phyloP scores from a whole-genome alignment of 2,329 filamentous ascomycete species.

The Colletotrichum cereale region DNA sequence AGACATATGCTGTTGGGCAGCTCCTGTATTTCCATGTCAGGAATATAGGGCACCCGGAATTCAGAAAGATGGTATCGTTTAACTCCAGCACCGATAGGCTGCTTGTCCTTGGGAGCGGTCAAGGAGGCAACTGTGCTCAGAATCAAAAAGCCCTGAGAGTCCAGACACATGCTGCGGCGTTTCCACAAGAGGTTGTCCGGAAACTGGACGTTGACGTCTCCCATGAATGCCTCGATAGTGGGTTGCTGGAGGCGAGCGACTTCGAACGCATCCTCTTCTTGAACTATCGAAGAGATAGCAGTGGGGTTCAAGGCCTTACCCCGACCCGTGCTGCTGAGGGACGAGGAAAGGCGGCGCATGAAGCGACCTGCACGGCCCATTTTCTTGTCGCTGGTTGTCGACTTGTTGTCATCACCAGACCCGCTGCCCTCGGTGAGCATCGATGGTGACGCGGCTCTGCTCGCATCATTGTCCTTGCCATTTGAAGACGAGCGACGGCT shows the following conservation, averaged over 20 bases:
- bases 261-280: slow-evolving; percentile 60
- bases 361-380: slow-evolving; percentile 67
- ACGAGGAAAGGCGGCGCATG: slow-evolving; percentile 70
- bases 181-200: slow-evolving; percentile 98
- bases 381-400: slow-evolving; percentile 57
- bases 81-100: slow-evolving; percentile 61
- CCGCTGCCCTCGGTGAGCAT: slow-evolving; percentile 58
- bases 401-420: slow-evolving; percentile 62
- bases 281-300: slow-evolving; percentile 62
- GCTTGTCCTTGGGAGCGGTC: slow-evolving; percentile 65
- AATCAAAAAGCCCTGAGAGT: slow-evolving; percentile 85
- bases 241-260: slow-evolving; percentile 49
- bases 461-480: slow-evolving; percentile 56
- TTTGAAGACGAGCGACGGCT: slow-evolving; percentile 66
- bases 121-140: slow-evolving; percentile 71
- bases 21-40: slow-evolving; percentile 93
- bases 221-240: slow-evolving; percentile 75
- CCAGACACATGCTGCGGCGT: slow-evolving; percentile 87
- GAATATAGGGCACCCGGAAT: slow-evolving; percentile 82
- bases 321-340: slow-evolving; percentile 59
- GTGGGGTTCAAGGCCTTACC: slow-evolving; percentile 58
- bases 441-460: slow-evolving; percentile 53
- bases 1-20: slow-evolving; percentile 84
- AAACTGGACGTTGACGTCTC: slow-evolving; percentile 97
- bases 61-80: slow-evolving; percentile 90